Percentiles rank a stretch among this genome's conserved stretches.
Conservation (phyloP, 208 protist genomes). For the Leishmania major region DNA sequence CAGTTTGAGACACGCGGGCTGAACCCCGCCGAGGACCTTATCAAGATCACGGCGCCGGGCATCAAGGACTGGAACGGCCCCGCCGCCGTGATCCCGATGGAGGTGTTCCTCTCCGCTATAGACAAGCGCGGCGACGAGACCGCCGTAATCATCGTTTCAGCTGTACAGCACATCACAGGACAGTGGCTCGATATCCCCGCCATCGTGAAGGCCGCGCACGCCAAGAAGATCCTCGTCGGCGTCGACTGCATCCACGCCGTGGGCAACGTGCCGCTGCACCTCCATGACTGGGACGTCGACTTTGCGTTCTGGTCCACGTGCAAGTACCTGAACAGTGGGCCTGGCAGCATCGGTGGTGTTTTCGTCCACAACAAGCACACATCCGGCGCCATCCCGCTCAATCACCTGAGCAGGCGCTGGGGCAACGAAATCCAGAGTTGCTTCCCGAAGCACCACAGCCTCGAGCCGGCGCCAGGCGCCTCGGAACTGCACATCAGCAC, state of each 20-base stretch:
- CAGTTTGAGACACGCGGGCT: slow-evolving; percentile 87
- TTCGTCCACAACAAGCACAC: slow-evolving; percentile 94
- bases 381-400: slow-evolving; percentile 30
- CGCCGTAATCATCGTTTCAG: slow-evolving; percentile 86
- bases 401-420: slow-evolving; percentile 91
- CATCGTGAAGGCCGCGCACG: slow-evolving; percentile 90
- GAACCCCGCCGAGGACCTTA: slow-evolving; percentile 60
- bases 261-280: slow-evolving; percentile 91
- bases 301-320: slow-evolving; percentile 97
- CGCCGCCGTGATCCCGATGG: slow-evolving; percentile 53
- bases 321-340: slow-evolving; percentile 96
- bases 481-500: slow-evolving; percentile 85
- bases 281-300: slow-evolving; percentile 97
- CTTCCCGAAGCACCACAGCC: slow-evolving; percentile 70
- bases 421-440: slow-evolving; percentile 79
- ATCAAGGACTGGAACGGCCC: slow-evolving; percentile 49
- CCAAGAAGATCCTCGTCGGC: slow-evolving; percentile 85
- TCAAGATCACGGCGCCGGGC: slow-evolving; percentile 44
- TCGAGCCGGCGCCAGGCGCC: slow-evolving; percentile 71
- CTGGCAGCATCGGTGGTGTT: slow-evolving; percentile 83
- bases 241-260: slow-evolving; percentile 95
- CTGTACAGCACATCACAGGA: slow-evolving; percentile 95
- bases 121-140: slow-evolving; percentile 86
- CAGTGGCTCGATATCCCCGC: slow-evolving; percentile 92
- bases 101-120: slow-evolving; percentile 86